Percentiles rank a stretch among this genome's conserved stretches.
phyloP scores from a whole-genome alignment of 1,284 basidiomycete genomes.

The Naganishia sp. region DNA sequence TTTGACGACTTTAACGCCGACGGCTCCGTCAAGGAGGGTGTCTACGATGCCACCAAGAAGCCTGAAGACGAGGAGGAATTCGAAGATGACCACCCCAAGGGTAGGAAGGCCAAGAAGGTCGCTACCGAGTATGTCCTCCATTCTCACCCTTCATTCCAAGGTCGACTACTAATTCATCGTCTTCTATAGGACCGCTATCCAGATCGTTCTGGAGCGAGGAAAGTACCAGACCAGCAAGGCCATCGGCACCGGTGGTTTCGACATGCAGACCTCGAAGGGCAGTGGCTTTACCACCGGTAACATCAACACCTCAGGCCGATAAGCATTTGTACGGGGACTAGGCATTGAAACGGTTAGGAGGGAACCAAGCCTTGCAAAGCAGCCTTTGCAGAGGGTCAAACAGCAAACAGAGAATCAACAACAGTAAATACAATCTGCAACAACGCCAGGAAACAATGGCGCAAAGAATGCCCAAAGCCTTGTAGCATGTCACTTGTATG shows the following conservation, averaged over 20 bases:
- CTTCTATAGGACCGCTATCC: constrained; percentile 20
- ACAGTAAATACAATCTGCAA: constrained; percentile 1
- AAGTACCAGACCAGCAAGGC: constrained; percentile 24
- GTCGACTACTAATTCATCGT: not conserved
- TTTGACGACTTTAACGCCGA: constrained; percentile 32
- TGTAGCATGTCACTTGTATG: constrained; percentile 22
- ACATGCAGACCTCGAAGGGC: constrained; percentile 31
- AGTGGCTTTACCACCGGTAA: constrained; percentile 16
- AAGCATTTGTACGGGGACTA: not conserved
- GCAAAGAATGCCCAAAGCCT: constrained; percentile 1
- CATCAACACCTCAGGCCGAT: constrained; percentile 18
- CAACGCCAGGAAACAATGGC: not conserved
- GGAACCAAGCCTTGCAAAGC: constrained; percentile 5
- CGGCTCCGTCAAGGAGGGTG: constrained; percentile 29
- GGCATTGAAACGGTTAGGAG: not conserved
- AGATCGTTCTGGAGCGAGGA: constrained; percentile 29
- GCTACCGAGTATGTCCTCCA: constrained; percentile 14
- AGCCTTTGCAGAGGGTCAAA: constrained; percentile 4
- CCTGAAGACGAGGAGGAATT: constrained; percentile 15
- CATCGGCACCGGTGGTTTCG: constrained; percentile 33
- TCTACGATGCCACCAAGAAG: constrained; percentile 30
- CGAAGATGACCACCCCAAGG: constrained; percentile 22
- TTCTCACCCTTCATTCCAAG: not conserved
- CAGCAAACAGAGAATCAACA: constrained; percentile 9
- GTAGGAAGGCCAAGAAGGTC: constrained; percentile 32